phyloP scores from a whole-genome alignment of 2,329 filamentous ascomycete species.

The Byssothecium circinans region DNA sequence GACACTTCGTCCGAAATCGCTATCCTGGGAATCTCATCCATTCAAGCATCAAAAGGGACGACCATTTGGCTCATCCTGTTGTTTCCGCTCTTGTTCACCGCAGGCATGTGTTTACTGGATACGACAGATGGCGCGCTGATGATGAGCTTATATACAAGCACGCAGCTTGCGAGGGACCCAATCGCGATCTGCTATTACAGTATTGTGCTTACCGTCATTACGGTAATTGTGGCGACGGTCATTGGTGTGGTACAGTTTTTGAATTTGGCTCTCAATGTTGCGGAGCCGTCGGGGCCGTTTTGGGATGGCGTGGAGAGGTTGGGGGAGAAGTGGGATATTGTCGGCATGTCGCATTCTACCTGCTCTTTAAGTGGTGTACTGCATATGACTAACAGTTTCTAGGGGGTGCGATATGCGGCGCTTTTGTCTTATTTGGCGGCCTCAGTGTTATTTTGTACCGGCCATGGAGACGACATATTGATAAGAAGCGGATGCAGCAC shows the following conservation, averaged over 20 bases:
- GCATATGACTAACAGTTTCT: constrained; percentile 3
- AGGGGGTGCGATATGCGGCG: constrained; percentile 76
- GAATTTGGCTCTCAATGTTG: constrained; percentile 74
- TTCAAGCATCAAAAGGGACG: constrained; percentile 83
- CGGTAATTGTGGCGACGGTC: constrained; percentile 78
- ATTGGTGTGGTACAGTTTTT: constrained; percentile 86
- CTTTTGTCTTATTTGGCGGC: constrained; percentile 77
- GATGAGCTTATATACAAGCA: constrained; percentile 89
- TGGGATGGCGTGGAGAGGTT: constrained; percentile 79
- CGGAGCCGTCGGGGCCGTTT: constrained; percentile 73
- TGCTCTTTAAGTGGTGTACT: constrained; percentile 25
- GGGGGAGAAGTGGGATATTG: constrained; percentile 41
- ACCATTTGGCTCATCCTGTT: constrained; percentile 93
- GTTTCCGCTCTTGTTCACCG: constrained; percentile 87
- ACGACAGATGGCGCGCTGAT: constrained; percentile 92
- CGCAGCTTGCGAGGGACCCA: constrained; percentile 72
- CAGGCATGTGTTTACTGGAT: constrained; percentile 93
- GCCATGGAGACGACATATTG: constrained; percentile 71
- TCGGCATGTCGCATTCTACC: constrained; percentile 29
- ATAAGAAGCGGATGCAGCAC: constrained; percentile 37
- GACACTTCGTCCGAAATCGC: constrained; percentile 95
- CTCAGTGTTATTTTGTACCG: constrained; percentile 74
- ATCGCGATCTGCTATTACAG: constrained; percentile 96
- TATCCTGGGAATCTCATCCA: constrained; percentile 82
- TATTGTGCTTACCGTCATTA: constrained; percentile 80